Percentiles rank a stretch among this genome's conserved stretches.
phyloP scores from a whole-genome alignment of 2,329 filamentous ascomycete genomes.

The Calonectria hawksworthii region DNA sequence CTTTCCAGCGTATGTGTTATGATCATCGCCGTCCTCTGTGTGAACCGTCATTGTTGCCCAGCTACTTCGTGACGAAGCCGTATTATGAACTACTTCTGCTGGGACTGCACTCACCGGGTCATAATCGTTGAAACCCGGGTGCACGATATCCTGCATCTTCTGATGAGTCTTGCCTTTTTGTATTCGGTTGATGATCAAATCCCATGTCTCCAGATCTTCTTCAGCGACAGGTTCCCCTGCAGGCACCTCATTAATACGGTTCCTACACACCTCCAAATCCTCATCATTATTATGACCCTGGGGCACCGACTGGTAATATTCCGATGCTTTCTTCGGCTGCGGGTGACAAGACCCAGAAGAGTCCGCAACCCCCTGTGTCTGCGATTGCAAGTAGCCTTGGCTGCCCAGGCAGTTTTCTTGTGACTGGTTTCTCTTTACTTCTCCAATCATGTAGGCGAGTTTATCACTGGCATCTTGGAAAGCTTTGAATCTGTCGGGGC shows the following conservation, averaged over 20 bases:
- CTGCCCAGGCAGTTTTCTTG: neutral
- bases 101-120: slow-evolving; percentile 7
- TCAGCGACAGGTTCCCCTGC: neutral
- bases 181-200: slow-evolving; percentile 33
- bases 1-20: no score
- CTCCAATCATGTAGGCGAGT: slow-evolving; percentile 28
- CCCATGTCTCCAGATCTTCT: slow-evolving; percentile 21
- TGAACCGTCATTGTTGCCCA: slow-evolving; percentile 16
- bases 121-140: slow-evolving; percentile 39
- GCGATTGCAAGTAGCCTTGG: neutral
- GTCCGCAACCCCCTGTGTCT: neutral
- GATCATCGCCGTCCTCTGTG: neutral
- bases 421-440: slow-evolving; percentile 15
- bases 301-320: neutral
- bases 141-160: slow-evolving; percentile 29
- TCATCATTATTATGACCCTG: neutral
- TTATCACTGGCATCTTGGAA: slow-evolving; percentile 28
- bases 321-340: no score
- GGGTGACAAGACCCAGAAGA: neutral
- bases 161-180: slow-evolving; percentile 27
- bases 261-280: neutral
- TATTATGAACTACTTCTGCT: neutral
- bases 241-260: neutral
- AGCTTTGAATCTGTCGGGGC: slow-evolving; percentile 17
- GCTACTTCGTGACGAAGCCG: neutral